A percentile compares a stretch with the other conserved stretches of the same genome.
Conservation (phyloP, 176 grass and related monocot genomes). For the Raddia guianensis region DNA sequence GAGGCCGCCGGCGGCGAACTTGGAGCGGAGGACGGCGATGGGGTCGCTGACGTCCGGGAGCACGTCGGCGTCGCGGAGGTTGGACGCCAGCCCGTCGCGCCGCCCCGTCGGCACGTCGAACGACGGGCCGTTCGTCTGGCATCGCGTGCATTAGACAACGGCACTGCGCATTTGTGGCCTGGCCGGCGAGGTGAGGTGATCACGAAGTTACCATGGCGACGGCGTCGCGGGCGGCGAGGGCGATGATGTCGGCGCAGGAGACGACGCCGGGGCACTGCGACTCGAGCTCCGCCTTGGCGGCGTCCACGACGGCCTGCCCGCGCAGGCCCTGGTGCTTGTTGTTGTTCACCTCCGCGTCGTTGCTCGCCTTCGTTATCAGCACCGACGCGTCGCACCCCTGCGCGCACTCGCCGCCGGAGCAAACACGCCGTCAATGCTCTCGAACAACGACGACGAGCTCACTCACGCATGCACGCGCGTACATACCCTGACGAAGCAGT, state of each 20-base stretch:
- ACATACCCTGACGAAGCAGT: slow-evolving; percentile 88
- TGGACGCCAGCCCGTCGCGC: slow-evolving; percentile 64
- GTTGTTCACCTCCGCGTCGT: slow-evolving; percentile 59
- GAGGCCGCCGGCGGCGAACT: slow-evolving; percentile 66
- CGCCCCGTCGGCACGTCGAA: slow-evolving; percentile 77
- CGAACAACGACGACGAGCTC: too few species aligned
- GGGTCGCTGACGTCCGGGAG: slow-evolving; percentile 67
- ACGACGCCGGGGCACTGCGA: slow-evolving; percentile 73
- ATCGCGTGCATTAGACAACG: background rate
- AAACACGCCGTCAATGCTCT: background rate
- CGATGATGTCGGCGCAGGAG: slow-evolving; percentile 83
- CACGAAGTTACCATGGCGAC: slow-evolving; percentile 50
- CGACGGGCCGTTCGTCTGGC: slow-evolving; percentile 62
- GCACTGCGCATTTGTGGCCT: background rate
- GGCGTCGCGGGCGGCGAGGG: slow-evolving; percentile 75
- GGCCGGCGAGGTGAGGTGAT: too few species aligned
- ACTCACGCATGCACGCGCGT: too few species aligned
- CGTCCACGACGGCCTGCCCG: slow-evolving; percentile 61
- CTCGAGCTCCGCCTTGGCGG: slow-evolving; percentile 69
- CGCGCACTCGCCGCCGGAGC: background rate
- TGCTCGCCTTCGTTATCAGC: slow-evolving; percentile 47
- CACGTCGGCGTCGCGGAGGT: slow-evolving; percentile 61
- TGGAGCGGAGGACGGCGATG: slow-evolving; percentile 53
- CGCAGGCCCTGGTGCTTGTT: slow-evolving; percentile 73
- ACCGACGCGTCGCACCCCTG: slow-evolving; percentile 92